phyloP scores from a whole-genome alignment of 2,329 filamentous ascomycete species.

The Scedosporium aurantiacum region DNA sequence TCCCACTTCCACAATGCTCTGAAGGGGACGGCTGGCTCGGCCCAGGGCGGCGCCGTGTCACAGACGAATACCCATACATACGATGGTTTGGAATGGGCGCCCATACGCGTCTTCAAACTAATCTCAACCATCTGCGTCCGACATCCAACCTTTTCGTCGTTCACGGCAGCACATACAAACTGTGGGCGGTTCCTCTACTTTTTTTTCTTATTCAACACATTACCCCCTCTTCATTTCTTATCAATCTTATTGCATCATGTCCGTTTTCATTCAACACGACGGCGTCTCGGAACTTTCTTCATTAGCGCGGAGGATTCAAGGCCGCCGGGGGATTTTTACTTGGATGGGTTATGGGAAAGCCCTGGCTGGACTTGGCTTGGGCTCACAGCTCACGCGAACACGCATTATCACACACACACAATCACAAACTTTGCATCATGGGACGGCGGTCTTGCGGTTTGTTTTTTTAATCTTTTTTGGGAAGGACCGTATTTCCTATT shows the following conservation, averaged over 20 bases:
- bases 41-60: background rate
- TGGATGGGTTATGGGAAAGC: background rate
- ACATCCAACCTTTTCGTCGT: background rate
- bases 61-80: background rate
- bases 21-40: background rate
- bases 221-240: background rate
- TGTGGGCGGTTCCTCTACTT: background rate
- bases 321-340: background rate
- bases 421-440: slow-evolving; percentile 1
- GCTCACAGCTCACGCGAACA: background rate
- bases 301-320: slow-evolving; percentile 6
- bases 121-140: background rate
- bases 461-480: slow-evolving; percentile 2
- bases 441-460: background rate
- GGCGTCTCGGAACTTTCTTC: background rate
- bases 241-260: background rate
- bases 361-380: background rate
- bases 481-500: background rate
- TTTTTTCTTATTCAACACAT: slow-evolving; percentile 1
- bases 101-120: background rate
- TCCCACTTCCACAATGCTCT: background rate
- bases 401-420: background rate
- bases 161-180: background rate
- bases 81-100: background rate
- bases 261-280: slow-evolving; percentile 1